Evolutionary conservation across 2,329 filamentous ascomycete genomes (phyloP).

Genomic region (Drechmeria coniospora): DNA sequence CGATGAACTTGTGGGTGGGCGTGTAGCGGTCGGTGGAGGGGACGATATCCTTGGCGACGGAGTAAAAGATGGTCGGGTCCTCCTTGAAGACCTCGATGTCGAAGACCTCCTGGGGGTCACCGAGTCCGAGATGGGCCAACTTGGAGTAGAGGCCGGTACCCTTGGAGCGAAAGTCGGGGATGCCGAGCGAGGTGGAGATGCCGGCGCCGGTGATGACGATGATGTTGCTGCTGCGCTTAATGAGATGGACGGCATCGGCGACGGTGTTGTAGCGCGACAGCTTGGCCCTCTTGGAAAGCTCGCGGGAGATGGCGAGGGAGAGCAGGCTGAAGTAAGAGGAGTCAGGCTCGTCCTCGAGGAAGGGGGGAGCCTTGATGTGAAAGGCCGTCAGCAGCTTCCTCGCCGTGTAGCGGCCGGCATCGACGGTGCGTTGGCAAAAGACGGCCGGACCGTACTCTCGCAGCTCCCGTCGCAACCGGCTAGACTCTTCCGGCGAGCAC

Average conservation of each 20-base stretch:
- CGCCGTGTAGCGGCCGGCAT: slow-evolving; percentile 53
- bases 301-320: slow-evolving; percentile 61
- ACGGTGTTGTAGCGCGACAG: slow-evolving; percentile 68
- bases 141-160: slow-evolving; percentile 83
- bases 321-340: slow-evolving; percentile 62
- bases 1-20: slow-evolving; percentile 88
- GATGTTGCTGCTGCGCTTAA: slow-evolving; percentile 65
- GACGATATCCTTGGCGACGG: slow-evolving; percentile 77
- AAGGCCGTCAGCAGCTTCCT: slow-evolving; percentile 82
- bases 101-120: slow-evolving; percentile 88
- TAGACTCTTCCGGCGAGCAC: slow-evolving; percentile 55
- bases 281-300: slow-evolving; percentile 70
- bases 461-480: slow-evolving; percentile 52
- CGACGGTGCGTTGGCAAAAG: slow-evolving; percentile 61
- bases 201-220: slow-evolving; percentile 90
- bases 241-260: slow-evolving; percentile 68
- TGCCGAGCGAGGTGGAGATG: slow-evolving; percentile 91
- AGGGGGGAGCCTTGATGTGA: slow-evolving; percentile 56
- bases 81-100: slow-evolving; percentile 76
- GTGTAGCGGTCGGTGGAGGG: slow-evolving; percentile 68
- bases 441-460: slow-evolving; percentile 61
- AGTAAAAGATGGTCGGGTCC: slow-evolving; percentile 83
- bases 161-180: slow-evolving; percentile 92
- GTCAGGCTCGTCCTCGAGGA: slow-evolving; percentile 53
- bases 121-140: slow-evolving; percentile 59